Base-by-base conservation (phyloP, 441 rosid genomes). In the Cnidoscolus chayamansa region DNA sequence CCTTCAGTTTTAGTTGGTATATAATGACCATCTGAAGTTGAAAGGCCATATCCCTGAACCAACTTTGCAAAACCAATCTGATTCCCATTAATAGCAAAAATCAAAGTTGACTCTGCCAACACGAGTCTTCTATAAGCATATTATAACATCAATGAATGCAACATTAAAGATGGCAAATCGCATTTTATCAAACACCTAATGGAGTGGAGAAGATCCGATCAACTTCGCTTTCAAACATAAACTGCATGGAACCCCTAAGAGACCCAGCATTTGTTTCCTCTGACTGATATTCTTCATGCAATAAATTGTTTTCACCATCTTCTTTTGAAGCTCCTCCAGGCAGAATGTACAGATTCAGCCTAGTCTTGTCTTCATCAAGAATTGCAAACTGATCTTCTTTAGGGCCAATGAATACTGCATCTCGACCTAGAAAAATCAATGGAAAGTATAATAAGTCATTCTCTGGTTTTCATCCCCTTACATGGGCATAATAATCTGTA, bases 141-240 rank as follows among this genome's bases (percentile, higher is more conserved):
- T 74, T 49, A 58, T 37, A 57, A 59, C 43, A 74, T 65, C 47
- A 68, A 65, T 63, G 30, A 53, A 61, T 49, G 53, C 62, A 45
- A 77, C 25, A 58, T 16, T 63, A 76, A 66, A 65, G 30, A 82
- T 53, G 56, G 61, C 65, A 54, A 50, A 68, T 56, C 67, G 72
- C 61, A 74, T 80, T 72, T 76, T 65, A 63, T 77, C 80, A 77
- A 72, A 71, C 81, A 96, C 99, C 99, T 90, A 92, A 80, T 25
- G 99, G 98, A 78, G 99, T 93, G 66, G 96, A 84, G 86, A 96
- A 96, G 70, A 96, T 87, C 62, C 88, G 90, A 80, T 96, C 98
- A 20, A 96, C 89, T 86, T 89, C 96, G 55, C 93, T 86, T 79
- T 96, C 99, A 86, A 96, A 96, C 92, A 90, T 72, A 82, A 92